A percentile compares a stretch with the other conserved stretches of the same genome.
Evolutionary conservation across 345 rosid genomes (phyloP).

Genomic region (Eucalyptus dawsonii): DNA sequence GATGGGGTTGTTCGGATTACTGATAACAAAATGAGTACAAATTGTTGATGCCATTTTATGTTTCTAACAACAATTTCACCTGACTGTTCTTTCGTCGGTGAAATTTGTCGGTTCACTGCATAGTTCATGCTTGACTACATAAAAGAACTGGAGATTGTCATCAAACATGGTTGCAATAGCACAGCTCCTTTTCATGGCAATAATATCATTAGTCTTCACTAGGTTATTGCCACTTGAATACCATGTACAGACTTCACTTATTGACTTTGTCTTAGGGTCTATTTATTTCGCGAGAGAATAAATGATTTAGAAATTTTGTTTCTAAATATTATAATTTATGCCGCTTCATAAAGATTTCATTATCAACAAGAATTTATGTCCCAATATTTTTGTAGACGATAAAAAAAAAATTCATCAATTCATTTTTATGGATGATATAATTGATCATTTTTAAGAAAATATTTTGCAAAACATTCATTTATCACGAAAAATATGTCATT

Average conservation of each 20-base stretch:
- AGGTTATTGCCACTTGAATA: background rate
- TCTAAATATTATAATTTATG: no score
- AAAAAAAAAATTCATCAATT: no score
- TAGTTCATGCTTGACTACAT: background rate
- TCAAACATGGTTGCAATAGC: background rate
- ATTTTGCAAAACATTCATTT: no score
- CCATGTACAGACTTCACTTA: background rate
- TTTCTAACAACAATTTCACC: background rate
- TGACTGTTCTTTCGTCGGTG: background rate
- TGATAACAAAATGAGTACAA: background rate
- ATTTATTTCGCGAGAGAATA: no score
- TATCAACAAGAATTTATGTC: no score
- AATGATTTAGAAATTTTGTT: no score
- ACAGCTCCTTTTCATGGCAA: background rate
- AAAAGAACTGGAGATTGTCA: background rate
- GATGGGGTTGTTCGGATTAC: background rate
- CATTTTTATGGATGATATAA: no score
- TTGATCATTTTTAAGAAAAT: no score
- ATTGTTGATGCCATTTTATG: background rate
- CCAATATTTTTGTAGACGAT: no score
- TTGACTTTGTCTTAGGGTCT: background rate
- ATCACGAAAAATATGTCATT: no score
- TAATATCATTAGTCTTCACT: background rate
- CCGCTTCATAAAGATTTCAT: no score
- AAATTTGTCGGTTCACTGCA: background rate